phyloP scores from a whole-genome alignment of 2,329 filamentous ascomycete genomes.

The Davidsoniella virescens region DNA sequence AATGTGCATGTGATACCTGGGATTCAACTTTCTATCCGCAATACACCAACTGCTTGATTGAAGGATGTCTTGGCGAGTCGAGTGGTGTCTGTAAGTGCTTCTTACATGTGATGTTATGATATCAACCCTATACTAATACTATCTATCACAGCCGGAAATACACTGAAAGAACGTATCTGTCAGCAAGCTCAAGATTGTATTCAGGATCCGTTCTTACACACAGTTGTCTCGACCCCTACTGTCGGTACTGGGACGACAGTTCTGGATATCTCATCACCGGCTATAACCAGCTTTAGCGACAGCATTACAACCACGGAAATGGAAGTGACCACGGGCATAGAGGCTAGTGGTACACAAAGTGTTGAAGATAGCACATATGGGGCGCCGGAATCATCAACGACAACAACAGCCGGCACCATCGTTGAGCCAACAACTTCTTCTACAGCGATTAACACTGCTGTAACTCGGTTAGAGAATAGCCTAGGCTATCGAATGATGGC shows the following conservation, averaged over 20 bases:
- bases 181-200: too few species aligned
- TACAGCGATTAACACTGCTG: not conserved
- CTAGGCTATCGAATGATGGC: not conserved
- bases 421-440: not conserved
- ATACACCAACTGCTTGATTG: constrained; percentile 13
- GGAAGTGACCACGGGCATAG: not conserved
- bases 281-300: not conserved
- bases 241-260: not conserved
- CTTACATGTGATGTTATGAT: not conserved
- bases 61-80: constrained; percentile 10
- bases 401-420: not conserved
- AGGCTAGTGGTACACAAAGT: too few species aligned
- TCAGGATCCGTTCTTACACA: not conserved
- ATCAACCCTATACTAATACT: not conserved
- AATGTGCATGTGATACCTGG: constrained; percentile 9
- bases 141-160: not conserved
- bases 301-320: not conserved
- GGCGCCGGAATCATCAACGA: not conserved
- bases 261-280: too few species aligned
- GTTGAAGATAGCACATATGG: too few species aligned
- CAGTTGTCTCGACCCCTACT: not conserved
- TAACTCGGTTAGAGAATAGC: not conserved
- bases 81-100: constrained; percentile 3
- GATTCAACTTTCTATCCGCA: constrained; percentile 10
- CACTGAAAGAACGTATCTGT: not conserved